Evolutionary conservation across 768 basidiomycete species (phyloP).

Genomic region (Postia placenta): DNA sequence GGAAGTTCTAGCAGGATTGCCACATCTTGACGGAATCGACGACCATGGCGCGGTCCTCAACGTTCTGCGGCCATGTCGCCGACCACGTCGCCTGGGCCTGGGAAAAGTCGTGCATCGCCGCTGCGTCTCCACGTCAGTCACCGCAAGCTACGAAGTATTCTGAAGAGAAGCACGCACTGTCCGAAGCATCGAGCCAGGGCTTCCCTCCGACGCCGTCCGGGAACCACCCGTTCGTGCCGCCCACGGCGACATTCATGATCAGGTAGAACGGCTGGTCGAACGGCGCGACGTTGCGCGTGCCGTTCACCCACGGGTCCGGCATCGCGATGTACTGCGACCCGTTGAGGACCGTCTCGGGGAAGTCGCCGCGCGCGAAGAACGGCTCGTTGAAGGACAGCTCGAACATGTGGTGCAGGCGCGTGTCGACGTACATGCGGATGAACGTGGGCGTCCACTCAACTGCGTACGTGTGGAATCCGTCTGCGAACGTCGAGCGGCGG

Average conservation of each 20-base stretch:
- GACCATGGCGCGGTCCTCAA: constrained; percentile 60
- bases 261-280: constrained; percentile 89
- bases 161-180: constrained; percentile 22
- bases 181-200: constrained; percentile 74
- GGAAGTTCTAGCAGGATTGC: constrained; percentile 42
- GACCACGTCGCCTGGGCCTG: constrained; percentile 56
- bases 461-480: constrained; percentile 75
- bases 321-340: constrained; percentile 58
- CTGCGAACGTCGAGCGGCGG: constrained; percentile 60
- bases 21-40: constrained; percentile 81
- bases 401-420: constrained; percentile 69
- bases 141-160: neutral
- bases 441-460: constrained; percentile 83
- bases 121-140: constrained; percentile 25
- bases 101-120: constrained; percentile 68
- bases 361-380: constrained; percentile 72
- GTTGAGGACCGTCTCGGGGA: constrained; percentile 53
- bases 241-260: constrained; percentile 76
- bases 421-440: constrained; percentile 84
- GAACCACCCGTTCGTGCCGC: constrained; percentile 92
- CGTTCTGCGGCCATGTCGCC: constrained; percentile 63
- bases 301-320: constrained; percentile 70
- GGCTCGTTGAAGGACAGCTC: constrained; percentile 66
- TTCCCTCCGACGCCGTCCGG: constrained; percentile 74
- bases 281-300: constrained; percentile 62